Evolutionary conservation across 2,329 filamentous ascomycete species (phyloP).

Genomic region (Aspergillus proliferans): DNA sequence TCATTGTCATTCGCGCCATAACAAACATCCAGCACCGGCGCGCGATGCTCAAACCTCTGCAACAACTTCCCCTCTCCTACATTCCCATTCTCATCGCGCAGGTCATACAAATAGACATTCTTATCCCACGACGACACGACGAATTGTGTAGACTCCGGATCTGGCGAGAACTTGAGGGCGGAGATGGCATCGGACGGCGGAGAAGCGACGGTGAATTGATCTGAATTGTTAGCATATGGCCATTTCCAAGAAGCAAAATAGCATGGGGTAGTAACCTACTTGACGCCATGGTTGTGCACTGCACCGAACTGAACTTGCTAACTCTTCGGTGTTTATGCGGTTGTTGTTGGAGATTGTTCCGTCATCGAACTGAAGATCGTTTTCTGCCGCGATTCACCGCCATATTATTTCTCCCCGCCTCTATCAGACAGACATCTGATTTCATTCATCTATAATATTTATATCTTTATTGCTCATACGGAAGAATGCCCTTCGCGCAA

Average conservation of each 20-base stretch:
- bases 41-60: slow-evolving; percentile 70
- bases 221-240: slow-evolving; percentile 19
- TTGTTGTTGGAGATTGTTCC: slow-evolving; percentile 13
- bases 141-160: slow-evolving; percentile 65
- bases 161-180: slow-evolving; percentile 74
- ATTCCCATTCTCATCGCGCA: slow-evolving; percentile 48
- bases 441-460: slow-evolving; percentile 1
- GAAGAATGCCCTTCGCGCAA: slow-evolving; percentile 57
- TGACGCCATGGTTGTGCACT: slow-evolving; percentile 32
- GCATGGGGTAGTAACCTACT: slow-evolving; percentile 24
- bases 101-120: slow-evolving; percentile 83
- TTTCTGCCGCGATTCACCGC: slow-evolving; percentile 30
- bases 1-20: slow-evolving; percentile 78
- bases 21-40: slow-evolving; percentile 84
- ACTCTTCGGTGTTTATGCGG: slow-evolving; percentile 7
- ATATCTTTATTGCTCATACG: neutral
- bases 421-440: slow-evolving; percentile 1
- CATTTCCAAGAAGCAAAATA: neutral
- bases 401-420: slow-evolving; percentile 19
- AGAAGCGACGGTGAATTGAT: slow-evolving; percentile 76
- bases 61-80: slow-evolving; percentile 58
- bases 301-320: slow-evolving; percentile 3
- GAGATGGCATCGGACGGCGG: slow-evolving; percentile 85
- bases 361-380: slow-evolving; percentile 17
- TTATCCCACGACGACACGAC: slow-evolving; percentile 95